phyloP scores from a whole-genome alignment of 179 eudicot species.

The Beta corolliflora region DNA sequence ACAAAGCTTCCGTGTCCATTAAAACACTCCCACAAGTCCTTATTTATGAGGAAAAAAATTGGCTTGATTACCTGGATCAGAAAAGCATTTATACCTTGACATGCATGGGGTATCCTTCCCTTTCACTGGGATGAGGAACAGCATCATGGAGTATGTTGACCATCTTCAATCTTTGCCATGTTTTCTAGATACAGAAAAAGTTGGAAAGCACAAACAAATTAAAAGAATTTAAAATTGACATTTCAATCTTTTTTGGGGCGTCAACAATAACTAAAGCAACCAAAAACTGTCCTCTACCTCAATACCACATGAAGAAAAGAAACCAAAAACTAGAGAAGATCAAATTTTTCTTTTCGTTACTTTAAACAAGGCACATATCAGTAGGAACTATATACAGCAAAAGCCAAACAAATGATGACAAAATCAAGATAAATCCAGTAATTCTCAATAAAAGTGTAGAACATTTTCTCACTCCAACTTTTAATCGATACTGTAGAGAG shows the following conservation, averaged over 20 bases:
- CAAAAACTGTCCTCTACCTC: not conserved
- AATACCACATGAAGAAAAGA: not conserved
- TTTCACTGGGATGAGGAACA: constrained; percentile 64
- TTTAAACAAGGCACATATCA: too few relatives aligned
- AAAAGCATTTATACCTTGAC: constrained; percentile 56
- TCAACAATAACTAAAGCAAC: not conserved
- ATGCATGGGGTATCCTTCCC: constrained; percentile 86
- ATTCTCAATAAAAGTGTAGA: not conserved
- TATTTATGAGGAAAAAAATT: not conserved
- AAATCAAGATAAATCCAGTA: not conserved
- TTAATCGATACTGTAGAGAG: not conserved
- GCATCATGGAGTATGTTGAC: constrained; percentile 77
- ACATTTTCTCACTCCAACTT: not conserved
- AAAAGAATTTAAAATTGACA: not conserved
- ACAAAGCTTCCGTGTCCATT: not conserved
- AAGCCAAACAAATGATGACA: not conserved
- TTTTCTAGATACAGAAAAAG: constrained; percentile 53
- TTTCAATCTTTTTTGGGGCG: not conserved
- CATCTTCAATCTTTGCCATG: constrained; percentile 77
- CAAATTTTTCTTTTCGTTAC: not conserved
- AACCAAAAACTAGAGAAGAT: not conserved
- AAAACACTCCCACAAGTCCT: not conserved
- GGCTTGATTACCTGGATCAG: not conserved
- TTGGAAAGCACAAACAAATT: not conserved
- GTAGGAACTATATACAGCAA: not conserved